Conservation (phyloP, 2,329 filamentous ascomycete species). For the Xylariaceae sp. region DNA sequence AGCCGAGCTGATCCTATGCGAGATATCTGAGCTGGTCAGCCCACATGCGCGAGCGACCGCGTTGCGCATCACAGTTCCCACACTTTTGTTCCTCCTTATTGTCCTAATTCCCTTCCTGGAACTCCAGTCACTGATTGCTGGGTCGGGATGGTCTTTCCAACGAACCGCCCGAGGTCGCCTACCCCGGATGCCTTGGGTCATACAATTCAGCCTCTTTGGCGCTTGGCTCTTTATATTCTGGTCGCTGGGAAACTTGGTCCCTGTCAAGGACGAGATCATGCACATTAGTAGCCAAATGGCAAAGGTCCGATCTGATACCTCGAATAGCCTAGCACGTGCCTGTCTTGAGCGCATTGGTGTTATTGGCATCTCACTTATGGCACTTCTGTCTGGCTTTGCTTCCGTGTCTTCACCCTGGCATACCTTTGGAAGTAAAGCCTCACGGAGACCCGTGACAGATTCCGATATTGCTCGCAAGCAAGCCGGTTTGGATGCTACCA, state of each 20-base stretch:
- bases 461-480: constrained; percentile 78
- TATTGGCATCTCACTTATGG: constrained; percentile 86
- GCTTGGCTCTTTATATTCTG: constrained; percentile 79
- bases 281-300: constrained; percentile 47
- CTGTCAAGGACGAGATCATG: constrained; percentile 52
- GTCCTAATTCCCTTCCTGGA: constrained; percentile 80
- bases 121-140: constrained; percentile 68
- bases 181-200: constrained; percentile 67
- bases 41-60: constrained; percentile 71
- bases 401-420: constrained; percentile 90
- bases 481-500: constrained; percentile 77
- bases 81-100: constrained; percentile 74
- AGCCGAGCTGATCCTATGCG: constrained; percentile 81
- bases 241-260: constrained; percentile 72
- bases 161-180: constrained; percentile 61
- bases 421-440: constrained; percentile 70
- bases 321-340: constrained; percentile 54
- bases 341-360: constrained; percentile 77
- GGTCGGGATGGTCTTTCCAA: constrained; percentile 68
- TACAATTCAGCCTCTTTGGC: constrained; percentile 68
- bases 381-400: constrained; percentile 85
- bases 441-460: constrained; percentile 69
- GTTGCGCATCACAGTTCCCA: constrained; percentile 72
- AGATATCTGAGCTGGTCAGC: constrained; percentile 79
- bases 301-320: constrained; percentile 49